Percentiles rank a stretch among this genome's conserved stretches.
Evolutionary conservation across 163 green algal genomes (phyloP).

Genomic region (Chlorella variabilis): DNA sequence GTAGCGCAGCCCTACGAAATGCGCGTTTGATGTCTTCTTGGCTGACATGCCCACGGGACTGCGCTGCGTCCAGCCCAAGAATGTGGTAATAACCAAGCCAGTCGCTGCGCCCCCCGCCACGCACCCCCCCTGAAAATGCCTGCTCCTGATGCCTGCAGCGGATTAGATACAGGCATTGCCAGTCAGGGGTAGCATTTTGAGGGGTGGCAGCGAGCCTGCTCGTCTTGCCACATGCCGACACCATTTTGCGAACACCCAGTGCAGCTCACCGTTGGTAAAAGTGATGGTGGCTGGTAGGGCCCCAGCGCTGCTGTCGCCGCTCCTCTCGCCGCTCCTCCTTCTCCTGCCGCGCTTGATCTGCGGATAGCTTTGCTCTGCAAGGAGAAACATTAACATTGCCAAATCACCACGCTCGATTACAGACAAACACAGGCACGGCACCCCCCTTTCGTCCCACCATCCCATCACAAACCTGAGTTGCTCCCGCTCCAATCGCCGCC

Average conservation of each 20-base stretch:
- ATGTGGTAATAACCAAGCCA: conserved; percentile 72
- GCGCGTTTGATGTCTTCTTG: conserved; percentile 66
- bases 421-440: no score
- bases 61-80: conserved; percentile 57
- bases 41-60: background rate
- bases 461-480: conserved; percentile 20
- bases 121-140: background rate
- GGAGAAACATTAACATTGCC: no score
- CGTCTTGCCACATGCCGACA: background rate
- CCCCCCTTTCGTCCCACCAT: no score
- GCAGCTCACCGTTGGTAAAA: background rate
- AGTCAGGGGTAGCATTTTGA: background rate
- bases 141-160: background rate
- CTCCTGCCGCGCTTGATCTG: conserved; percentile 4
- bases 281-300: conserved; percentile 37
- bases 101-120: conserved; percentile 47
- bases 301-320: conserved; percentile 35
- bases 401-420: no score
- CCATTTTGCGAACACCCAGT: background rate
- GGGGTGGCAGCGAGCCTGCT: no score
- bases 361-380: conserved; percentile 12
- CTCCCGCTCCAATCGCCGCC: conserved; percentile 34
- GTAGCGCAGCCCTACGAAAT: conserved; percentile 68
- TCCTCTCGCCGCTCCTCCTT: conserved; percentile 44
- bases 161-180: background rate